Evolutionary conservation across 2,329 filamentous ascomycete species (phyloP).

Genomic region (Clarireedia sp.): DNA sequence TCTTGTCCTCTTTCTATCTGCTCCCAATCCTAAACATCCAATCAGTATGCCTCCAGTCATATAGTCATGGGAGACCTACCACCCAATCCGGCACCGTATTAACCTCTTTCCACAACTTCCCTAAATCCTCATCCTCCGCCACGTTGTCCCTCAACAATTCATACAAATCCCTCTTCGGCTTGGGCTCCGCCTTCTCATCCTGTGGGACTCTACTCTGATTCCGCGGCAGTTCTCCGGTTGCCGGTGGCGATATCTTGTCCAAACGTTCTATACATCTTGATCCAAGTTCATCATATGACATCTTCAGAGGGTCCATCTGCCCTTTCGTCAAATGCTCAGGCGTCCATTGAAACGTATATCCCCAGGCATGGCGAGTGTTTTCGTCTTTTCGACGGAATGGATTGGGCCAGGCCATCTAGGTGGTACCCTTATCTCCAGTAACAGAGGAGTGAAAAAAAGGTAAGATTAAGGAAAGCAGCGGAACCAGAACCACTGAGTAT

Average conservation of each 20-base stretch:
- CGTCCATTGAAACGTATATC: constrained; percentile 63
- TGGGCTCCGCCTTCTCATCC: constrained; percentile 19
- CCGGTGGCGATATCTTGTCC: constrained; percentile 50
- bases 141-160: constrained; percentile 52
- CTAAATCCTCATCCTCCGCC: constrained; percentile 44
- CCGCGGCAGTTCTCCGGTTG: constrained; percentile 17
- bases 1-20: constrained; percentile 68
- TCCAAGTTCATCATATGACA: constrained; percentile 60
- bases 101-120: constrained; percentile 56
- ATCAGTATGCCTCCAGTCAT: neutral
- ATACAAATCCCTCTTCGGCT: constrained; percentile 50
- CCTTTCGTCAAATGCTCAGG: constrained; percentile 52
- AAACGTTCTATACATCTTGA: constrained; percentile 58
- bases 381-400: constrained; percentile 18
- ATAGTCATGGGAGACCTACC: neutral
- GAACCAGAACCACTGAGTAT: no score
- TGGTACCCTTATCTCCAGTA: neutral
- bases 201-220: constrained; percentile 30
- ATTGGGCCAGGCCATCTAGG: constrained; percentile 9
- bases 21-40: constrained; percentile 49
- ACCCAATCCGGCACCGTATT: constrained; percentile 67
- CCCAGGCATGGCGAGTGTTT: constrained; percentile 40
- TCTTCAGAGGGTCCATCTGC: constrained; percentile 51
- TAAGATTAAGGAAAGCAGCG: neutral
- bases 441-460: neutral